Evolutionary conservation across 495 filamentous ascomycete species (phyloP).

Genomic region (Rhypophila decipiens): DNA sequence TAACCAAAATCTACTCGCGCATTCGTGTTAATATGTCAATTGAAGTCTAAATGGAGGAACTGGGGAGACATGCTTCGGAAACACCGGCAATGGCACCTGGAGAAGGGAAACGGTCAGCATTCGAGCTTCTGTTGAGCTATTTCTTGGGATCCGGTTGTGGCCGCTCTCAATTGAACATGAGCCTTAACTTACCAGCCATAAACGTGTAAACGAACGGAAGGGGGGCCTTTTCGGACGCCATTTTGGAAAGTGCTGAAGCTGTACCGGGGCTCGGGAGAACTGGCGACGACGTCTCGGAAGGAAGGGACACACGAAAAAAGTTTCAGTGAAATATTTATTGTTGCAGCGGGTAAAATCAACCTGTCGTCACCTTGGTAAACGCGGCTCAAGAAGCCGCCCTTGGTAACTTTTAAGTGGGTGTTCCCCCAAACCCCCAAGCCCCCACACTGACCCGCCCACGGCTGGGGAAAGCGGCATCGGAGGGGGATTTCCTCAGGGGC

Average conservation of each 20-base stretch:
- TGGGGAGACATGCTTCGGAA: constrained; percentile 17
- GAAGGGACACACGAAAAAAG: no score
- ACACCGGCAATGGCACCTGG: constrained; percentile 24
- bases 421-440: no score
- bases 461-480: no score
- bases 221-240: constrained; percentile 25
- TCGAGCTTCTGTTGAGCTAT: constrained; percentile 6
- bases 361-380: no score
- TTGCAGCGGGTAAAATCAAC: no score
- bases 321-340: no score
- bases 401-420: no score
- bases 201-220: constrained; percentile 31
- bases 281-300: not conserved
- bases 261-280: not conserved
- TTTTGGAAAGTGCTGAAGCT: constrained; percentile 8
- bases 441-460: no score
- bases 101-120: constrained; percentile 14
- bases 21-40: constrained; percentile 24
- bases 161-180: no score
- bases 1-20: constrained; percentile 67
- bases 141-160: constrained; percentile 4
- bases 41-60: constrained; percentile 2
- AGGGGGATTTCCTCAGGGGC: no score
- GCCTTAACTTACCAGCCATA: constrained; percentile 27
- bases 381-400: no score